A percentile compares a stretch with the other conserved stretches of the same genome.
phyloP scores from a whole-genome alignment of 768 basidiomycete genomes.

The Pisolithus tinctorius region DNA sequence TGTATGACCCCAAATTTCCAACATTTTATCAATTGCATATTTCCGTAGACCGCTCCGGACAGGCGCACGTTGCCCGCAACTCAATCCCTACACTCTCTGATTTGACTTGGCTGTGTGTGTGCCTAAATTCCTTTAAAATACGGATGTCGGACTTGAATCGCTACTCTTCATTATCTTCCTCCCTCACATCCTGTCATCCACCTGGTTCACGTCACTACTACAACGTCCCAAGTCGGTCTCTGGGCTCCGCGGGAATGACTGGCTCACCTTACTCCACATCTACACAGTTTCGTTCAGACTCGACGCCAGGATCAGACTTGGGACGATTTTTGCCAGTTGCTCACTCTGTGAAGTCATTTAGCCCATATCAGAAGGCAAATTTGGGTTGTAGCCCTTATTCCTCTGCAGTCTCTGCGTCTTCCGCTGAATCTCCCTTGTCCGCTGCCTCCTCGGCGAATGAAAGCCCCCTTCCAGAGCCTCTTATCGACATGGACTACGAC shows the following conservation, averaged over 20 bases:
- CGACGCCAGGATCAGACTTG: constrained; percentile 9
- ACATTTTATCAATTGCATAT: constrained; percentile 28
- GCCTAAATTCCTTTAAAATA: constrained; percentile 22
- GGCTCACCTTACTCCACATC: constrained; percentile 15
- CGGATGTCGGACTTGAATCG: constrained; percentile 14
- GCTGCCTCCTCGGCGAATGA: constrained; percentile 30
- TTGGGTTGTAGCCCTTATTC: constrained; percentile 31
- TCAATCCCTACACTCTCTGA: constrained; percentile 15
- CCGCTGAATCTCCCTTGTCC: constrained; percentile 34
- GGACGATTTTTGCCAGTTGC: constrained; percentile 15
- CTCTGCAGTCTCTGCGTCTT: constrained; percentile 30
- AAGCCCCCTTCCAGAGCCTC: constrained; percentile 34
- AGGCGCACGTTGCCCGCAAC: constrained; percentile 17
- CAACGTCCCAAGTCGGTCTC: constrained; percentile 5
- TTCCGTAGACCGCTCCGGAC: constrained; percentile 27
- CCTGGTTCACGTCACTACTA: constrained; percentile 8
- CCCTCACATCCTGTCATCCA: constrained; percentile 11
- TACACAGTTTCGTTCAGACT: constrained; percentile 14
- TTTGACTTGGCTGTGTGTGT: constrained; percentile 6
- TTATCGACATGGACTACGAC: constrained; percentile 30
- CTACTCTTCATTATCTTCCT: constrained; percentile 14
- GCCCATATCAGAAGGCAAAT: constrained; percentile 8
- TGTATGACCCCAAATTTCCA: constrained; percentile 31
- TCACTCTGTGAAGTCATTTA: constrained; percentile 15
- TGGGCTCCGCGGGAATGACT: constrained; percentile 17